Conservation (phyloP, 75 land plant genomes). For the Cupressus sempervirens region DNA sequence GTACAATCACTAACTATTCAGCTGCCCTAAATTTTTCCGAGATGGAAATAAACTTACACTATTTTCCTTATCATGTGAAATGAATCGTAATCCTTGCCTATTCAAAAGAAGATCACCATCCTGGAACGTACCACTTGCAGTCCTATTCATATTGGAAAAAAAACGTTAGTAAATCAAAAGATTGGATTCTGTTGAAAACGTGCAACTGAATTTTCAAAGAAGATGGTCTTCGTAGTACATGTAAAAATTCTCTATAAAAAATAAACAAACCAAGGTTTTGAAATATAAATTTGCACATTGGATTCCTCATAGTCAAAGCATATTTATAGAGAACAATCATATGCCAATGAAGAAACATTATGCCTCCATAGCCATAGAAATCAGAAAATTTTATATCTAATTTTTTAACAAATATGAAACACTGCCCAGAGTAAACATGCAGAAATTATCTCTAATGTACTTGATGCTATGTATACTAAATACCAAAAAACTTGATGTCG, state of each 20-base stretch:
- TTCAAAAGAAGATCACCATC: constrained; percentile 85
- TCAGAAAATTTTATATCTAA: neutral
- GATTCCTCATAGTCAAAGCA: neutral
- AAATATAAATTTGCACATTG: neutral
- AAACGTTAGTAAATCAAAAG: neutral
- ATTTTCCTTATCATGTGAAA: constrained; percentile 30
- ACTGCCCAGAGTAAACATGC: neutral
- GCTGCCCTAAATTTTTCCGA: neutral
- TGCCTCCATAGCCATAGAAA: neutral
- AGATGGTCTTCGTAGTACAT: neutral
- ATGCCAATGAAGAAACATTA: neutral
- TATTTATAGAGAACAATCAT: neutral
- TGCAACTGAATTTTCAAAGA: neutral
- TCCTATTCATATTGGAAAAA: constrained; percentile 30
- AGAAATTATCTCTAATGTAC: neutral
- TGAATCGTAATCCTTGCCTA: constrained; percentile 69
- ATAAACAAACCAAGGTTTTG: neutral
- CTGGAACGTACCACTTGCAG: constrained; percentile 85
- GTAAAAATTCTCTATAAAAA: neutral
- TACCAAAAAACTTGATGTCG: neutral
- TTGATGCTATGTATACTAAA: neutral
- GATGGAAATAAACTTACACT: constrained; percentile 18
- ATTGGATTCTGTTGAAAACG: neutral
- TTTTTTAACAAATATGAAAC: neutral
- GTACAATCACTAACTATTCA: neutral